Base-by-base conservation (phyloP, 331 rosid genomes). In the Quercus tomentella region DNA sequence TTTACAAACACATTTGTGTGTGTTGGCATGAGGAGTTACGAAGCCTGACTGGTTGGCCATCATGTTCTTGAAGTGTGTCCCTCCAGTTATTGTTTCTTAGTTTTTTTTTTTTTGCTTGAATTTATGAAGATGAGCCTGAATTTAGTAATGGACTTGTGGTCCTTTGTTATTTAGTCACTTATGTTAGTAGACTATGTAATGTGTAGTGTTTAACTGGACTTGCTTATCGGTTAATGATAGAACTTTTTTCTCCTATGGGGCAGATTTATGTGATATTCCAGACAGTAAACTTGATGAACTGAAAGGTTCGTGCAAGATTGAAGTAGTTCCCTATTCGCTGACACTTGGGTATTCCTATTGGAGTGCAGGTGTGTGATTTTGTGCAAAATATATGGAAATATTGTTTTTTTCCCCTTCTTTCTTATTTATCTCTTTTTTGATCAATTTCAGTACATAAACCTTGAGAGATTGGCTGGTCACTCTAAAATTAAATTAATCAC, bases 341-440 rank as follows among this genome's bases (percentile, higher is more conserved):
- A 90, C 96, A 1, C 88, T 95, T 30, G 98, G 97, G 58, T 95
- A 95, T 86, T 89, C 99, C 10, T 88, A 95, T 78, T 95, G 99
- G 99, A 86, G 85, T 80, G 89, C 97, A 82, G 98, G 99, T 95
- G 91, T 86, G 33, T 26, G 26, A 18, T 82, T 28, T 51, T 80
- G 9, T 70, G 74, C 74, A 23, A 28, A 75, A 33, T 67, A 67
- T 68, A 52, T 23, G 4, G 28, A 51, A 58, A 15, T 41, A 70
- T 8, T 58, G 3, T 22, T 23, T 58, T 25, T 60, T 22, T n/a
- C 6, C 14, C 20, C 30, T 0, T 31, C n/a, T 49, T 69, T 15
- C 0, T 62, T 77, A 49, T 58, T 23, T 35, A 35, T 75, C 12
- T 52, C 11, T 31, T 54, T 60, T 56, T 18, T 17, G 6, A 23